Conservation (phyloP, 164 flowering plant genomes). For the Vitis amurensis region DNA sequence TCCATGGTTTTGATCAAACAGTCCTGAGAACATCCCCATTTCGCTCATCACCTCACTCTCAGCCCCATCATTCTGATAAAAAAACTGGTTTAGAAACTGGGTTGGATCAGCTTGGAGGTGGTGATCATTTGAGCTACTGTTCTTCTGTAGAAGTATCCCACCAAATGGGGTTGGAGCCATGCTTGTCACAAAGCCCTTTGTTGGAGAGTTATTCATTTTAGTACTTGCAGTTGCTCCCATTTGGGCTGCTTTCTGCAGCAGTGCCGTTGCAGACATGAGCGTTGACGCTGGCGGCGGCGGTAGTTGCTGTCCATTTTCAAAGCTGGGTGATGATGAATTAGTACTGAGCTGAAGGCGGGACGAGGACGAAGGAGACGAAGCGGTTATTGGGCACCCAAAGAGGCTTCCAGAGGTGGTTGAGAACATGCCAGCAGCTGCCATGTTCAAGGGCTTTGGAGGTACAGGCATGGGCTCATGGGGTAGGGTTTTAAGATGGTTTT, state of each 20-base stretch:
- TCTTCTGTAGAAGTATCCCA: neutral
- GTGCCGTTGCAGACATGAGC: slow-evolving; percentile 52
- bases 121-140: slow-evolving; percentile 9
- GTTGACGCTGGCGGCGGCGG: slow-evolving; percentile 17
- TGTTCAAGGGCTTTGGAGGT: slow-evolving; percentile 5
- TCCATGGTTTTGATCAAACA: slow-evolving; percentile 28
- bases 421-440: slow-evolving; percentile 11
- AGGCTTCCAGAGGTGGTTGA: slow-evolving; percentile 6
- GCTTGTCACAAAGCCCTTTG: slow-evolving; percentile 21
- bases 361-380: slow-evolving; percentile 2
- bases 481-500: slow-evolving; percentile 2
- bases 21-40: slow-evolving; percentile 29
- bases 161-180: slow-evolving; percentile 30
- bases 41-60: slow-evolving; percentile 19
- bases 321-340: neutral
- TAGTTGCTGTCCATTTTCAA: slow-evolving; percentile 4
- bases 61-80: slow-evolving; percentile 9
- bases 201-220: slow-evolving; percentile 17
- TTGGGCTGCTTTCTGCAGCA: slow-evolving; percentile 65
- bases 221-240: slow-evolving; percentile 55
- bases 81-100: slow-evolving; percentile 25
- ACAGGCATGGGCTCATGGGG: slow-evolving; percentile 14
- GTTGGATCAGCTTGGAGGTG: slow-evolving; percentile 20
- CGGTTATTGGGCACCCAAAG: slow-evolving; percentile 1
- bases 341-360: slow-evolving; percentile 7